Evolutionary conservation across 805 yeast species (phyloP), one percentile per base, ranked within the genome.

Genomic region (Candida insectorum): DNA sequence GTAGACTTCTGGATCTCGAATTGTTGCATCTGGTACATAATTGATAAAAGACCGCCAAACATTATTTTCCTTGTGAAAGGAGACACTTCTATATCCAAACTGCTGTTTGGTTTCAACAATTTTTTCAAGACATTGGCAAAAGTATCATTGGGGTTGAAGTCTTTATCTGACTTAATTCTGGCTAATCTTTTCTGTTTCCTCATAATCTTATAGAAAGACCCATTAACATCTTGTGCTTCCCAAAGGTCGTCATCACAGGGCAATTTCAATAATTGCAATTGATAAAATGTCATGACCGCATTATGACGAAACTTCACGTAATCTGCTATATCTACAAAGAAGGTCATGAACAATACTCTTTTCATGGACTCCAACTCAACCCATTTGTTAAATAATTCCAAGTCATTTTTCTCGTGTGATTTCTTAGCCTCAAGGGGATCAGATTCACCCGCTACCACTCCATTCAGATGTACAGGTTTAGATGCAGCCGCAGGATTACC

Each of bases 231-330:
- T 9, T 45, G 40, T 4, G 62, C 54, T 26, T 62, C 66, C 71
- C 71, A 66, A 9, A 66, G 44, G 13, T 45, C 45, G 14, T 57
- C 62, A 34, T 62, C 69, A 37, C 71, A 65, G 2, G 71, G 71
- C 13, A 66, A 45, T 33, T 57, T 62, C 25, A 66, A 44, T 11
- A 66, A 41, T 43, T 66, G 71, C 20, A 65, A 44, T 32, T 65
- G 71, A 31, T 58, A 52, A 35, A 65, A 63, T 15, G 54, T 40
- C 12, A 66, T 59, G 20, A 56, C 64, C 0, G 71, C 71, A 37
- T 81, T 75, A 56, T 86, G 95, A 5, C 94, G 83, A 54, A 82
- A 85, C 30, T 84, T 72, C 11, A 82, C 75, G 24, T 87, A 83
- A 60, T 87, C 94, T 2, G 81, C 71, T 2, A 83, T 79, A 56